phyloP scores from a whole-genome alignment of 2,329 filamentous ascomycete species.

The Plectosphaerella cucumerina region DNA sequence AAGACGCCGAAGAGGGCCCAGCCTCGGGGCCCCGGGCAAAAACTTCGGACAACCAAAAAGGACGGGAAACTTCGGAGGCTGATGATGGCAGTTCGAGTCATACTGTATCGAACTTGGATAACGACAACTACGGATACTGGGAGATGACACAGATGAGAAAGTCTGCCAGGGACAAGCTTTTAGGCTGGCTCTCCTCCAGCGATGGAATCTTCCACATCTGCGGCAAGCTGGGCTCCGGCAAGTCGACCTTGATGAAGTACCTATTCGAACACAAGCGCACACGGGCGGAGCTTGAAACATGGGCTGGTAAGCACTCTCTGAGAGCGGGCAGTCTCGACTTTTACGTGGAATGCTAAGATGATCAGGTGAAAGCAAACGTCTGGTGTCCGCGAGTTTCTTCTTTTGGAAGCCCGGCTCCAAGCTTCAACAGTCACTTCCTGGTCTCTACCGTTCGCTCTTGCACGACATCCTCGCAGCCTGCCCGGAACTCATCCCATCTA shows the following conservation, averaged over 20 bases:
- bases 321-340: not conserved
- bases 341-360: too few relatives aligned
- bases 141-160: conserved; percentile 20
- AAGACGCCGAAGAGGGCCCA: too few relatives aligned
- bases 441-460: conserved; percentile 15
- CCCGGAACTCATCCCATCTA: not conserved
- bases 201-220: conserved; percentile 5
- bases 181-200: not conserved
- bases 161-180: not conserved
- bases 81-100: too few relatives aligned
- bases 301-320: conserved; percentile 8
- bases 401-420: conserved; percentile 18
- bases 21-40: too few relatives aligned
- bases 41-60: too few relatives aligned
- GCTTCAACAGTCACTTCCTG: conserved; percentile 13
- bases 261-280: conserved; percentile 9
- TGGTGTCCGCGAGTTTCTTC: conserved; percentile 18
- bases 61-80: too few relatives aligned
- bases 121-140: too few relatives aligned
- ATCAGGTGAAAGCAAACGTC: not conserved
- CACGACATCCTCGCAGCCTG: conserved; percentile 6
- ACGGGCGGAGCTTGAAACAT: conserved; percentile 3
- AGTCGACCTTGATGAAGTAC: conserved; percentile 5
- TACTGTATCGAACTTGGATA: too few relatives aligned
- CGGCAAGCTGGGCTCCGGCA: conserved; percentile 12